phyloP scores from a whole-genome alignment of 345 rosid species.

The Citrus mangshanensis region DNA sequence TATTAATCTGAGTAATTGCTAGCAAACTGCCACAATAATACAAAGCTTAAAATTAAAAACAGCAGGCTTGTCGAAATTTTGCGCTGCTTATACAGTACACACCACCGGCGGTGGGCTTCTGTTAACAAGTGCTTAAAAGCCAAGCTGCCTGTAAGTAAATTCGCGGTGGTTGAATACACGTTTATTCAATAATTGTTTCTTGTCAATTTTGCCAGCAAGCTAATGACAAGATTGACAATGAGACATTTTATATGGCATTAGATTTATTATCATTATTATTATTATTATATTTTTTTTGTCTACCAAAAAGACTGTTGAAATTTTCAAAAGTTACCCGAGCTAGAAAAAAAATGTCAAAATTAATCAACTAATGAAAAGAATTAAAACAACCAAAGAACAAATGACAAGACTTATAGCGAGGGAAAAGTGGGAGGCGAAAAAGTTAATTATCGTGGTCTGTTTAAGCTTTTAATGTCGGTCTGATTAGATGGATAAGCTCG shows the following conservation, averaged over 20 bases:
- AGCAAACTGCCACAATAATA: background rate
- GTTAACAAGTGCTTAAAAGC: no score
- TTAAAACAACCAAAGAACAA: background rate
- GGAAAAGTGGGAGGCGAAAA: background rate
- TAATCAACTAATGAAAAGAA: background rate
- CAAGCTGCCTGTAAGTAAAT: background rate
- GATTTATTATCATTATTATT: no score
- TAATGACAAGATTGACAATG: background rate
- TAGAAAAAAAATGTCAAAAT: background rate
- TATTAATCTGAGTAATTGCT: background rate
- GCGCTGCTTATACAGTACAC: background rate
- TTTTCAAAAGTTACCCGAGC: no score
- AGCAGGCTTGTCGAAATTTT: background rate
- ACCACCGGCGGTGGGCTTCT: no score
- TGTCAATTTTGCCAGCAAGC: no score
- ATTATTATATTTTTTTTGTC: no score
- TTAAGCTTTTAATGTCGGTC: slow-evolving; percentile 17
- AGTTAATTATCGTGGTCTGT: slow-evolving; percentile 9
- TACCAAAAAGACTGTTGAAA: no score
- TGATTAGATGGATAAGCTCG: slow-evolving; percentile 16
- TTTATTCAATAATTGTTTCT: no score
- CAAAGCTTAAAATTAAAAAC: background rate
- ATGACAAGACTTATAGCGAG: background rate
- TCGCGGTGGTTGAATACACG: background rate
- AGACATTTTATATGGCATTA: background rate